These are phyloP conservation scores for Nidularia pulvinata DNA, from an alignment of 768 basidiomycete species.

Conservation along the genomic window DNA sequence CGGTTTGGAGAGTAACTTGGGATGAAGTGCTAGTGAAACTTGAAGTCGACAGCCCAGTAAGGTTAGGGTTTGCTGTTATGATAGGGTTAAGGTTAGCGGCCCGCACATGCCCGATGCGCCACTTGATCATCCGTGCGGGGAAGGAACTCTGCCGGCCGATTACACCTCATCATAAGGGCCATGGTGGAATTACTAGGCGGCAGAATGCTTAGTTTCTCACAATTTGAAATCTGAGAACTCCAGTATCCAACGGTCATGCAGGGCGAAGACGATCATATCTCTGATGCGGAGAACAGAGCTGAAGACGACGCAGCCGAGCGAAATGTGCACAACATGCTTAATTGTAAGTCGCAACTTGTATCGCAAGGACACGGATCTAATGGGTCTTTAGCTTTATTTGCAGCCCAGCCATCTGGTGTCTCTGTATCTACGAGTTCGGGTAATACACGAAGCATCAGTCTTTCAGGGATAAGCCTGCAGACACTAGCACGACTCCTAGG, in stretches of 20 bases:
- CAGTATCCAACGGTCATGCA: not conserved
- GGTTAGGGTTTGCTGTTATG: too few species aligned
- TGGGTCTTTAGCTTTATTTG: slow-evolving; percentile 23
- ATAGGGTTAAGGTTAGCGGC: too few species aligned
- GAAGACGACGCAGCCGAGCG: not conserved
- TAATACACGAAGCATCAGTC: slow-evolving; percentile 10
- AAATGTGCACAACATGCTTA: slow-evolving; percentile 21
- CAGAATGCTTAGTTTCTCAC: too few species aligned
- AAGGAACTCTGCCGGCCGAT: too few species aligned
- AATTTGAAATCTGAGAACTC: too few species aligned
- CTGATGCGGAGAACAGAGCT: not conserved
- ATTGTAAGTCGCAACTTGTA: slow-evolving; percentile 11
- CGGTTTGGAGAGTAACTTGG: too few species aligned
- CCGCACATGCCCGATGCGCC: too few species aligned
- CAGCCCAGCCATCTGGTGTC: slow-evolving; percentile 22
- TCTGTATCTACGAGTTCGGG: slow-evolving; percentile 6
- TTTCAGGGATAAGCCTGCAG: slow-evolving; percentile 25
- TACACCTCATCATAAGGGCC: too few species aligned
- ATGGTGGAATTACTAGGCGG: too few species aligned
- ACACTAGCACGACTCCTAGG: slow-evolving; percentile 25
- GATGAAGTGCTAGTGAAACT: too few species aligned
- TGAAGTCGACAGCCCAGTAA: too few species aligned
- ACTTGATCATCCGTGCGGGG: too few species aligned
- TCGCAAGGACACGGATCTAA: not conserved
- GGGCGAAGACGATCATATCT: not conserved